Evolutionary conservation across 441 rosid genomes (phyloP).

Genomic region (Mallotus repandus): DNA sequence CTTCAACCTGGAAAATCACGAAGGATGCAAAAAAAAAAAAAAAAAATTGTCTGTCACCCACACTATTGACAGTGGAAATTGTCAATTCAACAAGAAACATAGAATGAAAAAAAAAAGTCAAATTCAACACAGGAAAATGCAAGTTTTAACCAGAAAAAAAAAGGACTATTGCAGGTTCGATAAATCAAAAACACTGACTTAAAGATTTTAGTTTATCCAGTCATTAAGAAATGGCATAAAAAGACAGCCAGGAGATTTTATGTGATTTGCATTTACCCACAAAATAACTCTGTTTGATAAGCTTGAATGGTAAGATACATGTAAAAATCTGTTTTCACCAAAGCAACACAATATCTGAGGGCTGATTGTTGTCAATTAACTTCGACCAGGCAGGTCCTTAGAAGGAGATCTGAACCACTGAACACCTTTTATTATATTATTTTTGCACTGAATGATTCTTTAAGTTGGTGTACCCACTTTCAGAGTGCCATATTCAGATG

Average conservation of each 20-base stretch:
- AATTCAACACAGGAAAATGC: no score
- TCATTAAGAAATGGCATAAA: neutral
- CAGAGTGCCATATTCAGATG: no score
- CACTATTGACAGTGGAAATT: neutral
- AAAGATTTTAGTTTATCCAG: no score
- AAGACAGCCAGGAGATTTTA: no score
- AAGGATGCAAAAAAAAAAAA: neutral
- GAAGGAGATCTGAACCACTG: neutral
- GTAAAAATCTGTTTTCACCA: neutral
- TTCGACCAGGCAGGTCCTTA: neutral
- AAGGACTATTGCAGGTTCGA: no score
- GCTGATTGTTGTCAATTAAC: neutral
- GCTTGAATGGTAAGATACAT: neutral
- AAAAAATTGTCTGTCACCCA: neutral
- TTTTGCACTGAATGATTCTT: neutral
- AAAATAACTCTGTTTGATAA: neutral
- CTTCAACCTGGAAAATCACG: slow-evolving; percentile 65
- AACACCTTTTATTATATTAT: neutral
- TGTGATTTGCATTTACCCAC: no score
- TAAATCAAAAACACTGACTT: no score
- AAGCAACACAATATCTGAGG: neutral
- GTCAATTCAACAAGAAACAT: neutral
- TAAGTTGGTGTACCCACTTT: no score
- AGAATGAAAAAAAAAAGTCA: no score
- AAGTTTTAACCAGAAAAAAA: no score